Evolutionary conservation across 257 asterid genomes (phyloP), one percentile per base, ranked within the genome.

Genomic region (Oldenlandia corymbosa): DNA sequence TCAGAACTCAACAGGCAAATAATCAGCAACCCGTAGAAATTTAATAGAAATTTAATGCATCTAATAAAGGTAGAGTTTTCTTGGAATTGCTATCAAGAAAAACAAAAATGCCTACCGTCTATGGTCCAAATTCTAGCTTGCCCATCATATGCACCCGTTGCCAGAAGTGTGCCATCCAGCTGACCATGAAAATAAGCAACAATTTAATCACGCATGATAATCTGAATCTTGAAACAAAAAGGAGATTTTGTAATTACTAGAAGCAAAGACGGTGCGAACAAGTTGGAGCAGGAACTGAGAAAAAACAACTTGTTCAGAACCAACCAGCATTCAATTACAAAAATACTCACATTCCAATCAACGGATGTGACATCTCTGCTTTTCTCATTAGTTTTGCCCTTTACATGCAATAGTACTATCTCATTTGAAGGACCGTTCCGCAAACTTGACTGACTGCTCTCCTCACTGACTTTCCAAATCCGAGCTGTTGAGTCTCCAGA

Each of bases 401-500:
- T 69, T 27, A 49, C 53, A 66, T 73, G 81, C 56, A 69, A 42
- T 67, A 77, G 60, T 41, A 58, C 69, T 30, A 65, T 48, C 14
- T 34, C 66, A 28, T 42, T 62, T 24, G 67, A 62, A 48, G 55
- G 18, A 47, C 70, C 65, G 46, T 17, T 42, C 51, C 5, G 67
- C 27, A 68, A 39, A 56, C 58, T 61, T 43, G 71, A 67, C 28
- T 23, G 63, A 20, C 43, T 61, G 49, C 50, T 36, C 56, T 65
- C 82, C 30, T 61, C 65, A 5, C 51, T 8, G 10, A 77, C 56
- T 60, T 51, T 69, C 79, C 79, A 73, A 21, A 73, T 73, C 24
- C 78, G 72, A 23, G 80, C 76, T 7, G 80, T 75, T 66, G 80
- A 71, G 60, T 76, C 81, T 59, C 78, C 75, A 60, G 81, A 75